A percentile compares a stretch with the other conserved stretches of the same genome.
phyloP scores from a whole-genome alignment of 441 rosid species.

The Jatropha podagrica region DNA sequence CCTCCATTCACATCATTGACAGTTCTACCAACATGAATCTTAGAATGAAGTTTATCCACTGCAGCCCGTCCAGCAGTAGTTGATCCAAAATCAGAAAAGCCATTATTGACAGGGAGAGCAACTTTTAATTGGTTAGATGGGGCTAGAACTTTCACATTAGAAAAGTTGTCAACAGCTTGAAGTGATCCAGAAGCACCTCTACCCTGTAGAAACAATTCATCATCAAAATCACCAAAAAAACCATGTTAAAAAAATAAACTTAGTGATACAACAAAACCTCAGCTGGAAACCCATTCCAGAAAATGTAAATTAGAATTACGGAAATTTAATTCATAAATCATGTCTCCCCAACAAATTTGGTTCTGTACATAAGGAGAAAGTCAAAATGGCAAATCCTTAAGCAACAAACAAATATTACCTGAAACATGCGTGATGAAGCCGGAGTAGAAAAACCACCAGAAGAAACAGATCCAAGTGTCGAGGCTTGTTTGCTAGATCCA shows the following conservation, averaged over 20 bases:
- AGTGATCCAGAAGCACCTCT: conserved; percentile 49
- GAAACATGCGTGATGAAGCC: conserved; percentile 38
- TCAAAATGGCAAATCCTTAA: background rate
- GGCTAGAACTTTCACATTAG: conserved; percentile 48
- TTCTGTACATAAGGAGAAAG: background rate
- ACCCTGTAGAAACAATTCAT: conserved; percentile 46
- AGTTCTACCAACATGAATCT: conserved; percentile 41
- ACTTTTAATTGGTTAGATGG: conserved; percentile 44
- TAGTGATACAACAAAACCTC: background rate
- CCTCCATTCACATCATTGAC: conserved; percentile 36
- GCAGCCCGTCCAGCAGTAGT: conserved; percentile 37
- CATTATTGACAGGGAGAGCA: conserved; percentile 35
- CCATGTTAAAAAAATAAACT: background rate
- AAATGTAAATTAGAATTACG: background rate
- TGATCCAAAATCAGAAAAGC: conserved; percentile 46
- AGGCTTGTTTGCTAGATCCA: conserved; percentile 47
- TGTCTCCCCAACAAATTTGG: background rate
- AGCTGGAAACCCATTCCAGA: background rate
- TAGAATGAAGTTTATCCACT: conserved; percentile 47
- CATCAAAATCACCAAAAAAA: conserved; percentile 1
- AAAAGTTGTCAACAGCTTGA: conserved; percentile 41
- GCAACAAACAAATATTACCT: conserved; percentile 41
- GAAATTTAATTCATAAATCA: background rate
- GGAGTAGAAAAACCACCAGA: conserved; percentile 38
- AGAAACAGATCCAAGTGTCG: conserved; percentile 41